Evolutionary conservation across 2,329 filamentous ascomycete genomes (phyloP), one percentile per base, ranked within the genome.

Genomic region (Cylindrodendrum hubeiense): DNA sequence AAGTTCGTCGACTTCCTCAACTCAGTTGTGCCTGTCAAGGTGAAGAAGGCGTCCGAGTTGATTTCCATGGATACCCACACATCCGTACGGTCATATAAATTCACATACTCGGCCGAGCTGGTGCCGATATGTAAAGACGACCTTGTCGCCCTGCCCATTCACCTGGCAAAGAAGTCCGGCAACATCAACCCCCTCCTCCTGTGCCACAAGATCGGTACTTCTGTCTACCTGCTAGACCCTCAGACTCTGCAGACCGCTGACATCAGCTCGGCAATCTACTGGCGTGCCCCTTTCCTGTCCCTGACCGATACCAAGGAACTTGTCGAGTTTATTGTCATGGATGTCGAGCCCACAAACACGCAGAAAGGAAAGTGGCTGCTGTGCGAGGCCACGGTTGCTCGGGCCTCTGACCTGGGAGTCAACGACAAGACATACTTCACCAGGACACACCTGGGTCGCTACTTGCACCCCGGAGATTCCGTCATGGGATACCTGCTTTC

Each of bases 121-220:
- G 91, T 98, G 26, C 96, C 96, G 1, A 94, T 99, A 53, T 98
- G 96, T 85, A 97, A 98, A 80, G 96, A 99, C 74, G 96, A 99
- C 77, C 85, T 99, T 28, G 93, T 99, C n/a, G 95, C 93, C 2
- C 84, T 99, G 37, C 96, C 96, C 1, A 90, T 97, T 68, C 94
- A 94, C 72, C 84, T 98, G 64, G 96, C 96, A 15, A 96, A 94
- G 79, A 89, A 91, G 60, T 85, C 92, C 55, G 95, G 96, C 68
- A 98, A 97, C 79, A 97, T 98, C 74, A 88, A 90, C 2, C 96
- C 96, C 3, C 84, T 99, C 39, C 89, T 91, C 1, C 85, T 99
- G 39, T 98, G 96, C 84, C 89, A 95, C 79, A 89, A 93, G 71
- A 90, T 99, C 60, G 95, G 96, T 67, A 98, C 95, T 3, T 89